Evolutionary conservation across 441 rosid species (phyloP).

Genomic region (Erodium moschatum): DNA sequence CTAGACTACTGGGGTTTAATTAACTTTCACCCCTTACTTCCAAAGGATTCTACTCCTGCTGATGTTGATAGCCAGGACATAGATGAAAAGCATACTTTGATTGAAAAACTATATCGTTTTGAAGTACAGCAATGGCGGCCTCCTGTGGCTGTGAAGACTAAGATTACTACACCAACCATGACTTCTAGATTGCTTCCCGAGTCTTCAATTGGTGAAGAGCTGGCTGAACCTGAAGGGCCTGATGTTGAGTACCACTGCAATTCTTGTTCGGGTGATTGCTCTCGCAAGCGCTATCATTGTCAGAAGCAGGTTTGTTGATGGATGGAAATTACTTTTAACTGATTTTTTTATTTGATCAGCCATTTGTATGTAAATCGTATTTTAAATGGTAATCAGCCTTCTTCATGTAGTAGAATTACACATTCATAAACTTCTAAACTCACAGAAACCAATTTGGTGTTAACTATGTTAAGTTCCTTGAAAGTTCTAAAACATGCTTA

Average conservation of each 20-base stretch:
- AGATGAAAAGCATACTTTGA: conserved; percentile 37
- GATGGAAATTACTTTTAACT: not conserved
- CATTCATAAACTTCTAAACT: not conserved
- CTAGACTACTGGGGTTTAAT: conserved; percentile 96
- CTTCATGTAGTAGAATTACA: too few relatives aligned
- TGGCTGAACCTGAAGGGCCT: conserved; percentile 69
- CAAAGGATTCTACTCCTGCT: conserved; percentile 30
- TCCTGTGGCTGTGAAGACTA: conserved; percentile 33
- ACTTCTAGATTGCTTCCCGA: conserved; percentile 64
- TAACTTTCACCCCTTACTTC: conserved; percentile 81
- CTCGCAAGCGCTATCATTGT: conserved; percentile 96
- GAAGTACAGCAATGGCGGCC: conserved; percentile 44
- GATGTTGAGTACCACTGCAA: conserved; percentile 92
- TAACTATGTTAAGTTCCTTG: not conserved
- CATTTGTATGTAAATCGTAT: too few relatives aligned
- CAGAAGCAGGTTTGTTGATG: conserved; percentile 71
- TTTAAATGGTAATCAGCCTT: too few relatives aligned
- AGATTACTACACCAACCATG: conserved; percentile 37
- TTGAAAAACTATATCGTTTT: conserved; percentile 66
- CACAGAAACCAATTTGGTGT: not conserved
- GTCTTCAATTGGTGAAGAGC: conserved; percentile 62
- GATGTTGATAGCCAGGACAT: conserved; percentile 31
- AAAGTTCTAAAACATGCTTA: not conserved
- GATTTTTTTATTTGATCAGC: too few relatives aligned
- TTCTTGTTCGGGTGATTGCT: conserved; percentile 94